Evolutionary conservation across 2,329 filamentous ascomycete genomes (phyloP).

Genomic region (Colletotrichum incanum): DNA sequence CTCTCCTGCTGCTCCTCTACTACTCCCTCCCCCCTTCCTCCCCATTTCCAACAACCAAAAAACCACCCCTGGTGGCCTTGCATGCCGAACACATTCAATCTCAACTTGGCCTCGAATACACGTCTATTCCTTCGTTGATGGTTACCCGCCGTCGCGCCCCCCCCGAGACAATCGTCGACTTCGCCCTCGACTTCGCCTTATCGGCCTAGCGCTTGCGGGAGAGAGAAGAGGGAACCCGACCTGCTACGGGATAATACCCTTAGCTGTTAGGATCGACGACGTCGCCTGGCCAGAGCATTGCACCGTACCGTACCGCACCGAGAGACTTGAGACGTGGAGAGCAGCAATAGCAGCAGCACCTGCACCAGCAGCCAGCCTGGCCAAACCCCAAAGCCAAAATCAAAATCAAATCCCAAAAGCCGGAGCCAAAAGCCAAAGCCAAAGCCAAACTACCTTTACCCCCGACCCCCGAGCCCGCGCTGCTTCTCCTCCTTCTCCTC

Average conservation of each 20-base stretch:
- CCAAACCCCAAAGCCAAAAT: slow-evolving; percentile 29
- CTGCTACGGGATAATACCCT: slow-evolving; percentile 22
- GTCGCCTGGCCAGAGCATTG: slow-evolving; percentile 20
- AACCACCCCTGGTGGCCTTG: slow-evolving; percentile 39
- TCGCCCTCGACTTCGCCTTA: slow-evolving; percentile 35
- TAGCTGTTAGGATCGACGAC: slow-evolving; percentile 39
- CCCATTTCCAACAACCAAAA: slow-evolving; percentile 29
- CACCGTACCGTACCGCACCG: neutral
- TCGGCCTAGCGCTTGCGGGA: slow-evolving; percentile 41
- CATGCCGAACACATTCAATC: slow-evolving; percentile 34
- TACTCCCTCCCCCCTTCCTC: slow-evolving; percentile 33
- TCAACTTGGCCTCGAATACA: slow-evolving; percentile 30
- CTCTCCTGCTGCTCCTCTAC: slow-evolving; percentile 13
- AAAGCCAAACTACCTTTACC: slow-evolving; percentile 16
- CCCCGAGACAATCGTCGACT: slow-evolving; percentile 42
- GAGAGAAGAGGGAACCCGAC: slow-evolving; percentile 15
- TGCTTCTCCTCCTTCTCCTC: slow-evolving; percentile 22
- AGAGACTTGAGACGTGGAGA: slow-evolving; percentile 7
- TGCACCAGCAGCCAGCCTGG: slow-evolving; percentile 12
- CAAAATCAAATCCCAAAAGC: neutral
- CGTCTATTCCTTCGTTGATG: slow-evolving; percentile 42
- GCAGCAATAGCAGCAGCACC: slow-evolving; percentile 4
- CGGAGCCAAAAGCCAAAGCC: slow-evolving; percentile 5
- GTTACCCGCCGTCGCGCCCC: slow-evolving; percentile 28
- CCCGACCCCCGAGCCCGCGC: slow-evolving; percentile 27